Evolutionary conservation across 2,329 filamentous ascomycete species (phyloP).

Genomic region (Fusarium clavum): DNA sequence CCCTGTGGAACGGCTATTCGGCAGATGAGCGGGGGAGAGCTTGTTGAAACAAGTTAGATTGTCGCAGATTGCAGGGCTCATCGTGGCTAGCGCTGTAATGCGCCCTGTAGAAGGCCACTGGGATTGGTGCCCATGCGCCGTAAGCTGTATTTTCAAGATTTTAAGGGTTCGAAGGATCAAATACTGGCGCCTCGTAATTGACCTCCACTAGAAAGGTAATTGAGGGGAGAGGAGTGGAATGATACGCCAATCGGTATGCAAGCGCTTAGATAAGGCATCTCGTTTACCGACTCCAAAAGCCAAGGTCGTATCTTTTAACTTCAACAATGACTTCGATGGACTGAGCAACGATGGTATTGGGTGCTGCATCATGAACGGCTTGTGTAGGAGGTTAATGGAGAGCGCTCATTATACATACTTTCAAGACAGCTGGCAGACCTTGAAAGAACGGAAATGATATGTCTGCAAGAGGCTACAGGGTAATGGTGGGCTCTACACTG

Average conservation of each 20-base stretch:
- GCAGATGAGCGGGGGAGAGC: not conserved
- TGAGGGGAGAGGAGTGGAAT: not conserved
- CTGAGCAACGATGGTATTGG: too few species aligned
- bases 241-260: not conserved
- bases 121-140: not conserved
- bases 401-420: too few species aligned
- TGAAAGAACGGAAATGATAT: too few species aligned
- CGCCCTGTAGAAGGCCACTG: not conserved
- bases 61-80: not conserved
- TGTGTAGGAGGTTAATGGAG: too few species aligned
- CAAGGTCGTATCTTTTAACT: too few species aligned
- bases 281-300: too few species aligned
- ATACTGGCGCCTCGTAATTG: not conserved
- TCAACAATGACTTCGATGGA: too few species aligned
- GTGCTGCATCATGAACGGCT: too few species aligned
- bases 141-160: not conserved
- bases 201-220: too few species aligned
- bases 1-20: conserved; percentile 11
- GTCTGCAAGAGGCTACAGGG: too few species aligned
- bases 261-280: not conserved
- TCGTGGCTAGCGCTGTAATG: not conserved
- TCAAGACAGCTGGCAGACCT: too few species aligned
- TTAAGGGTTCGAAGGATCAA: not conserved
- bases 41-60: not conserved
- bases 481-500: too few species aligned